Evolutionary conservation across 2,329 filamentous ascomycete species (phyloP).

Genomic region (Beauveria rudraprayagi): DNA sequence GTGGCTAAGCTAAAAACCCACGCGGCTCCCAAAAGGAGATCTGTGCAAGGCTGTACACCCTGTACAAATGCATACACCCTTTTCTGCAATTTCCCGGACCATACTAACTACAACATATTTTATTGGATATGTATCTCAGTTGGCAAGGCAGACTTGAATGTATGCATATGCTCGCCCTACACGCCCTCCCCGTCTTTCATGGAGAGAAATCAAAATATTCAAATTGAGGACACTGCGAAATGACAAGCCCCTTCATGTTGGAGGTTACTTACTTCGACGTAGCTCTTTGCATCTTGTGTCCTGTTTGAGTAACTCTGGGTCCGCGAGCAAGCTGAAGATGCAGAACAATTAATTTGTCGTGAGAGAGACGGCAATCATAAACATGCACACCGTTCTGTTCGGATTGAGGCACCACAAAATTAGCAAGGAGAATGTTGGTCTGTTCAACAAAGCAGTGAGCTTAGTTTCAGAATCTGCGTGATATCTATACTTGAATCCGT

Average conservation of each 20-base stretch:
- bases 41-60: neutral
- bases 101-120: neutral
- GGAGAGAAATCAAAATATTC: neutral
- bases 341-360: neutral
- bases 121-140: neutral
- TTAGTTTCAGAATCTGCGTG: neutral
- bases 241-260: neutral
- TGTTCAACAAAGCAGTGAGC: neutral
- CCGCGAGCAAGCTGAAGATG: neutral
- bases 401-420: neutral
- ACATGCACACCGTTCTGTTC: neutral
- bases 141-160: neutral
- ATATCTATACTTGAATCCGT: neutral
- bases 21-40: neutral
- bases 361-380: neutral
- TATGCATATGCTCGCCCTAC: neutral
- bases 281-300: neutral
- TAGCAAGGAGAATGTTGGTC: neutral
- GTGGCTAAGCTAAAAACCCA: neutral
- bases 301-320: neutral
- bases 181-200: neutral
- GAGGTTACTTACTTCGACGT: neutral
- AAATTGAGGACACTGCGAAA: neutral
- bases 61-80: neutral
- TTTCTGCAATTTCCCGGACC: neutral